Evolutionary conservation across 2,329 filamentous ascomycete genomes (phyloP).

Genomic region (Aotearoamyces nothofagi): DNA sequence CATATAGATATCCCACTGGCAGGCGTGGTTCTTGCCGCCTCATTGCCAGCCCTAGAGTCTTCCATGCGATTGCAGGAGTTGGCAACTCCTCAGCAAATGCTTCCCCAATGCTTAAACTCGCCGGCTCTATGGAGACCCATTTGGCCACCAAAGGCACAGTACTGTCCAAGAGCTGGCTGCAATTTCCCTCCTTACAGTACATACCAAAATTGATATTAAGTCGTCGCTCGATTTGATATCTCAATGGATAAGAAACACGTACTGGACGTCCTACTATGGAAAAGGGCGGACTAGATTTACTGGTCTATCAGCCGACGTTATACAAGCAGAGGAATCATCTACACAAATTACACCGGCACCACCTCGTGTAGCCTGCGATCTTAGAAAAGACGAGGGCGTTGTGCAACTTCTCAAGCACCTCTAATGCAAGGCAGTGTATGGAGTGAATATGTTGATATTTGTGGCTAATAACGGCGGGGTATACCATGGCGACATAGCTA

Average conservation of each 20-base stretch:
- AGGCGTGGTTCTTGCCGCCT: conserved; percentile 39
- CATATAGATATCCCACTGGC: conserved; percentile 41
- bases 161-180: conserved; percentile 43
- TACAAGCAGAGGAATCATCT: conserved; percentile 22
- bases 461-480: conserved; percentile 39
- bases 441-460: conserved; percentile 37
- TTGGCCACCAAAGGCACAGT: conserved; percentile 33
- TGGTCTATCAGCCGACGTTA: conserved; percentile 38
- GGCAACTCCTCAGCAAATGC: conserved; percentile 36
- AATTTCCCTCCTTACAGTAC: conserved; percentile 32
- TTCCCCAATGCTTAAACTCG: conserved; percentile 37
- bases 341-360: conserved; percentile 19
- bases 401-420: conserved; percentile 28
- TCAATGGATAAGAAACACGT: conserved; percentile 31
- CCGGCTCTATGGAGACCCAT: conserved; percentile 35
- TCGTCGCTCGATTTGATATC: conserved; percentile 28
- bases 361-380: conserved; percentile 29
- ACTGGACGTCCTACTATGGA: conserved; percentile 36
- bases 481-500: conserved; percentile 27
- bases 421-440: conserved; percentile 33
- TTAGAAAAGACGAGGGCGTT: conserved; percentile 24
- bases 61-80: conserved; percentile 40
- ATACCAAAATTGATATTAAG: conserved; percentile 34
- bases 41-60: conserved; percentile 41
- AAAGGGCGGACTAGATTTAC: conserved; percentile 35